phyloP scores from a whole-genome alignment of 352 stramenopile genomes.

The Thalassiosira exigua region DNA sequence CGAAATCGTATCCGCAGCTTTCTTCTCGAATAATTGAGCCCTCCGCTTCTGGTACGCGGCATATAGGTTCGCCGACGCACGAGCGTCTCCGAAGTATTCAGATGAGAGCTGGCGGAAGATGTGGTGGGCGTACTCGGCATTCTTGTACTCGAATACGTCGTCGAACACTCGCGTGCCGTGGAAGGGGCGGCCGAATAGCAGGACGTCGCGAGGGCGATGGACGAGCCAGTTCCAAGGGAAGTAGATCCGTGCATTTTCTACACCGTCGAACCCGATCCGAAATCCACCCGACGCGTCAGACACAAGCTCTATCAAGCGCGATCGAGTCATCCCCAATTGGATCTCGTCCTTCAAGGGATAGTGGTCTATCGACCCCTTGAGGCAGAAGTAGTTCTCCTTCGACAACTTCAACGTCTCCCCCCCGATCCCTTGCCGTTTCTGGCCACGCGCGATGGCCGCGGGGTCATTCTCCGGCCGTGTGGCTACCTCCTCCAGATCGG shows the following conservation, averaged over 20 bases:
- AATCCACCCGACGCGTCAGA: not conserved
- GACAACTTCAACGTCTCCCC: not conserved
- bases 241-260: not conserved
- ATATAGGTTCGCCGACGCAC: not conserved
- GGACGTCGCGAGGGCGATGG: not conserved
- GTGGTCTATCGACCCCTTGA: slow-evolving; percentile 2
- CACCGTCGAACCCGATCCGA: not conserved
- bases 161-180: slow-evolving; percentile 3
- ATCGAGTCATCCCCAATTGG: not conserved
- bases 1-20: not conserved
- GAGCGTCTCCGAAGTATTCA: slow-evolving; percentile 11
- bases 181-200: slow-evolving; percentile 9
- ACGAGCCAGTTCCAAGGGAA: slow-evolving; percentile 3
- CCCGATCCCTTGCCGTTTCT: not conserved
- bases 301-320: not conserved
- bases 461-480: not conserved
- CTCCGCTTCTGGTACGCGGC: slow-evolving; percentile 6
- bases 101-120: slow-evolving; percentile 21
- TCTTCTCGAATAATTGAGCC: not conserved
- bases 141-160: slow-evolving; percentile 9
- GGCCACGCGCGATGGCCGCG: not conserved
- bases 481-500: slow-evolving; percentile 2
- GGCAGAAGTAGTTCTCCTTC: not conserved
- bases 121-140: slow-evolving; percentile 8
- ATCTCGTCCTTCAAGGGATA: not conserved